Evolutionary conservation across 2,329 filamentous ascomycete species (phyloP), one percentile per base, ranked within the genome.

Genomic region (Diplodia mutila): DNA sequence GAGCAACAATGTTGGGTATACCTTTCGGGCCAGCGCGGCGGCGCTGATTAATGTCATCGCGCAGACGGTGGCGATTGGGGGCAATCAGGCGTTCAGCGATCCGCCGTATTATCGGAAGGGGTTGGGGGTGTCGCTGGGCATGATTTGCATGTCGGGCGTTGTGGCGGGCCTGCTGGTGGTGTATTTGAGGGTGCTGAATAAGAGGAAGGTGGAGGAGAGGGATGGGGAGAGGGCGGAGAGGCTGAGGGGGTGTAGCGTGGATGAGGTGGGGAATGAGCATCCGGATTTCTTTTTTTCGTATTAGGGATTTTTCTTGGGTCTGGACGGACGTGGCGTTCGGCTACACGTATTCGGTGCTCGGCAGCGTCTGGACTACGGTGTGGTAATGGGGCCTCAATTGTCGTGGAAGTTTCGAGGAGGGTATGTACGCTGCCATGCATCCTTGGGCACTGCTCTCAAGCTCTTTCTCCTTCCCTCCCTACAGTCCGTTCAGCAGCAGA

Each of bases 101-200:
- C 69, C 69, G 29, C 69, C 69, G 6, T 67, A 59, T 8, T 71
- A 71, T 46, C 48, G 55, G 7, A 52, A 61, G 23, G 69, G 69
- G 21, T 5, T 54, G 29, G 16, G 25, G 1, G 14, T n/a, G 4
- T 54, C 52, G 18, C 6, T 54, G 27, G 52, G 29, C 14, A 21
- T 21, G 52, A n/a, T 54, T 21, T 54, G 27, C 18, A n/a, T 54
- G 29, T 11, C 51, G 16, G 51, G 51, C 1, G 27, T 34, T 8
- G 23, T 32, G 3, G 23, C 51, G 27, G 51, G 14, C 2, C 7
- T 54, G 14, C 25, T 54, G 7, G 8, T 54, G 27, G 6, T 54
- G 18, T 32, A 54, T 21, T n/a, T 54, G 25, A 32, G 51, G 7
- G 51, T 4, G 0, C 4, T n/a, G 27, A 54, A 54, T 21, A 16